Conservation (phyloP, 2,329 filamentous ascomycete species). For the Coniochaeta prunicola region DNA sequence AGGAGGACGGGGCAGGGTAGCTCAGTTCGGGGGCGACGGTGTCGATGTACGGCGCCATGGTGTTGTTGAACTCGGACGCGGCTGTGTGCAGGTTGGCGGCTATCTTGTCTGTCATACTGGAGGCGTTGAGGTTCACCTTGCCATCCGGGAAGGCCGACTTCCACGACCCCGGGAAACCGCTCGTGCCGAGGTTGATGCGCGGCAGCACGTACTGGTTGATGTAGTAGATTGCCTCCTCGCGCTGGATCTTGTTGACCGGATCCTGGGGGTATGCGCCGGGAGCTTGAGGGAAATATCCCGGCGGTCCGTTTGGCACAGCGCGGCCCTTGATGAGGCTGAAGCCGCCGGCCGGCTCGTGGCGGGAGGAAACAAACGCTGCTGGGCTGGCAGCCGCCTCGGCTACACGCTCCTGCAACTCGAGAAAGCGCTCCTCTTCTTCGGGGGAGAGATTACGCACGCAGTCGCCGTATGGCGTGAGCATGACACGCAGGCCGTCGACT, state of each 20-base stretch:
- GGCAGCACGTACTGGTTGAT: conserved; percentile 64
- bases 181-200: conserved; percentile 44
- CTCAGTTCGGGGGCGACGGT: conserved; percentile 15
- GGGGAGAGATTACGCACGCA: conserved; percentile 65
- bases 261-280: conserved; percentile 43
- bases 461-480: conserved; percentile 70
- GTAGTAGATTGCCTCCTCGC: conserved; percentile 59
- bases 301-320: conserved; percentile 56
- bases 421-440: conserved; percentile 63
- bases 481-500: conserved; percentile 57
- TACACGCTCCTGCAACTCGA: conserved; percentile 58
- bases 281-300: conserved; percentile 51
- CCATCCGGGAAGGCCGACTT: conserved; percentile 19
- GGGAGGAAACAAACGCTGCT: conserved; percentile 47
- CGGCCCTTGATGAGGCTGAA: conserved; percentile 58
- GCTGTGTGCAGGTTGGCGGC: conserved; percentile 27
- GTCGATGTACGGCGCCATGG: conserved; percentile 47
- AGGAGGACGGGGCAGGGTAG: conserved; percentile 18
- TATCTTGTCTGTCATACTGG: conserved; percentile 30
- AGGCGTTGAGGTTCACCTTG: conserved; percentile 17
- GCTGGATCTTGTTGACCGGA: conserved; percentile 57
- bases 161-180: conserved; percentile 27
- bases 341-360: conserved; percentile 47
- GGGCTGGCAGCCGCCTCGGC: conserved; percentile 42
- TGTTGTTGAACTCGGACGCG: conserved; percentile 43